Percentiles rank a stretch among this genome's conserved stretches.
Conservation (phyloP, 805 yeast genomes). For the Starmerella kuoi region DNA sequence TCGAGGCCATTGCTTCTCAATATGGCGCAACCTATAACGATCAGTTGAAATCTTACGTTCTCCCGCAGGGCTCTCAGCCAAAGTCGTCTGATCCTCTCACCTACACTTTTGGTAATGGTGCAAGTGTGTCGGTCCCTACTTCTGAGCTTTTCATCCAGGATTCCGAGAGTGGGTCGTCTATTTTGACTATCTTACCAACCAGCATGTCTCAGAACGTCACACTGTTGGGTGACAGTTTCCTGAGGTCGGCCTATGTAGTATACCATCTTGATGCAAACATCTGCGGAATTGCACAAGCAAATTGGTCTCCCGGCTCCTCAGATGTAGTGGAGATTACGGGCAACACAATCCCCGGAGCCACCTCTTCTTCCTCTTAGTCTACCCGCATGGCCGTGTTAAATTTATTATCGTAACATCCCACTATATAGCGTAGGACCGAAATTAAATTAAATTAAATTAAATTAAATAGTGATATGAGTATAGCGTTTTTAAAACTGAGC, state of each 20-base stretch:
- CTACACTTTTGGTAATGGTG: constrained; percentile 19
- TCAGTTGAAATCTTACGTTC: constrained; percentile 5
- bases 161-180: background rate
- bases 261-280: constrained; percentile 47
- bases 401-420: too few relatives aligned
- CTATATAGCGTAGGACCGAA: too few relatives aligned
- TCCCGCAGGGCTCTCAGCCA: constrained; percentile 3
- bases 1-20: constrained; percentile 8
- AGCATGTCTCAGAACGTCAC: constrained; percentile 21
- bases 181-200: constrained; percentile 15
- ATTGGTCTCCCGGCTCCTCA: constrained; percentile 22
- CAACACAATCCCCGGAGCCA: constrained; percentile 25
- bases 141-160: constrained; percentile 22
- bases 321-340: constrained; percentile 24
- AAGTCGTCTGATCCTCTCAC: constrained; percentile 7
- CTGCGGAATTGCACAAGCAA: constrained; percentile 45
- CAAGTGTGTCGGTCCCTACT: constrained; percentile 21
- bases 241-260: constrained; percentile 52
- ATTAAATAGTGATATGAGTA: too few relatives aligned
- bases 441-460: too few relatives aligned
- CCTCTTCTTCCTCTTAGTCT: background rate
- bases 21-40: constrained; percentile 13
- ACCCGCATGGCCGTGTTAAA: too few relatives aligned
- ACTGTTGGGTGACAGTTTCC: constrained; percentile 47
- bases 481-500: too few relatives aligned